Conservation (phyloP, 2,329 filamentous ascomycete species). For the Rhinocladiella similis region DNA sequence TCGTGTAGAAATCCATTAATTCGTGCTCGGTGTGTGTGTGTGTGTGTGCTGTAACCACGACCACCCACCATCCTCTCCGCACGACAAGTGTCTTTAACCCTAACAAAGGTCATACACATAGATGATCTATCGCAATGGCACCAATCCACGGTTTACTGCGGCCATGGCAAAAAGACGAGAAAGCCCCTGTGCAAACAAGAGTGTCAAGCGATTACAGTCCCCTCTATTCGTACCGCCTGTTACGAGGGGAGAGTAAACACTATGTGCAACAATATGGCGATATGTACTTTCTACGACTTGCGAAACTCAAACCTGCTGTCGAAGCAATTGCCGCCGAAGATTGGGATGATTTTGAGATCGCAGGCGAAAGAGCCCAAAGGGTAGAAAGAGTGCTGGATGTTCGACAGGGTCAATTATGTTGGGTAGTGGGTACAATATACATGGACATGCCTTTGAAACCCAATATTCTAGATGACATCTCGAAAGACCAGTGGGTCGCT, state of each 20-base stretch:
- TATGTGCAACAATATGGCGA: slow-evolving; percentile 97
- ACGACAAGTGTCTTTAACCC: too few species aligned
- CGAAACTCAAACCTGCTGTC: slow-evolving; percentile 81
- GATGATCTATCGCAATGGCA: slow-evolving; percentile 10
- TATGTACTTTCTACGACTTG: slow-evolving; percentile 92
- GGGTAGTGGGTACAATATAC: slow-evolving; percentile 91
- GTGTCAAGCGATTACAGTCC: slow-evolving; percentile 67
- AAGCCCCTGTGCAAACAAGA: slow-evolving; percentile 51
- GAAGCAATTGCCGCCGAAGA: slow-evolving; percentile 71
- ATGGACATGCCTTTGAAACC: slow-evolving; percentile 98
- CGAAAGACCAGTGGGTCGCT: slow-evolving; percentile 92
- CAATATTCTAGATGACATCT: slow-evolving; percentile 91
- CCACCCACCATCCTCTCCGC: too few species aligned
- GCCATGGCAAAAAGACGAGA: slow-evolving; percentile 33
- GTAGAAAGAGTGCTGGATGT: slow-evolving; percentile 93
- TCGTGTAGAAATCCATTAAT: too few species aligned
- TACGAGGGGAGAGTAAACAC: slow-evolving; percentile 62
- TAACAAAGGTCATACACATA: not conserved
- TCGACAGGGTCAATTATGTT: slow-evolving; percentile 90
- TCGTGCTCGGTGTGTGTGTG: too few species aligned
- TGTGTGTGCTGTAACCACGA: slow-evolving; percentile 13
- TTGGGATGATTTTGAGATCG: slow-evolving; percentile 77
- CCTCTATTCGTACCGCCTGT: slow-evolving; percentile 71
- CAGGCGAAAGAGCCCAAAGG: slow-evolving; percentile 69
- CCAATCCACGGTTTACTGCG: slow-evolving; percentile 17